Evolutionary conservation across 768 basidiomycete genomes (phyloP), one percentile per base, ranked within the genome.

Genomic region (Gloeopeniophorella convolvens): DNA sequence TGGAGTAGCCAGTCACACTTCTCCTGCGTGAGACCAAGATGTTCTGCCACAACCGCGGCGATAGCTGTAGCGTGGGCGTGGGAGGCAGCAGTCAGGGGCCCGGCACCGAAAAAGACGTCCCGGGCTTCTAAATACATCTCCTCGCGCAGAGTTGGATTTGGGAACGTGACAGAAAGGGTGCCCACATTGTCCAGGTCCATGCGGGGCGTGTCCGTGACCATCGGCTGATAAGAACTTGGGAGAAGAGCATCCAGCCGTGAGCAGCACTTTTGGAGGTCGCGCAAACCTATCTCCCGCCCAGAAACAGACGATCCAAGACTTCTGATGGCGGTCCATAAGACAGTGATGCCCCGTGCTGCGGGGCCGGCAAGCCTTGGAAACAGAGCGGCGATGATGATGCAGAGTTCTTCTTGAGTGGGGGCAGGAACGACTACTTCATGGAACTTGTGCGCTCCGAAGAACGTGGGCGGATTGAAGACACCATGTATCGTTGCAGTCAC

Each of bases 91-190:
- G 80, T 83, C 42, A 75, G 71, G 4, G 71, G 66, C 13, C 80
- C 78, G 21, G 81, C 75, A 31, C 90, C 89, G 57, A 96, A 90
- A 69, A 99, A 97, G 20, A 95, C 79, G 63, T 98, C 96, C 16
- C 85, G 76, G 0, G 89, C 89, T 62, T 93, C 89, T 34, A 90
- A 71, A 60, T 84, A 93, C 26, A 97, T 80, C 45, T 93, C 90
- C 65, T 98, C 94, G 34, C 92, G 82, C 2, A 94, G 62, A 0
- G 76, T 67, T 4, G 85, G 80, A 61, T 91, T 89, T 4, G 84
- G 70, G 58, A 91, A 80, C 37, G 84, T 59, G 12, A 66, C 59
- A 10, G 70, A 62, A 6, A 83, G 62, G 3, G 70, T 39, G n/a
- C 54, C 49, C 8, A 58, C 55, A 8, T 51, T 34, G 3, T 66